A percentile compares a stretch with the other conserved stretches of the same genome.
phyloP scores from a whole-genome alignment of 1,139 yeast species.

The Spathaspora sp. region DNA sequence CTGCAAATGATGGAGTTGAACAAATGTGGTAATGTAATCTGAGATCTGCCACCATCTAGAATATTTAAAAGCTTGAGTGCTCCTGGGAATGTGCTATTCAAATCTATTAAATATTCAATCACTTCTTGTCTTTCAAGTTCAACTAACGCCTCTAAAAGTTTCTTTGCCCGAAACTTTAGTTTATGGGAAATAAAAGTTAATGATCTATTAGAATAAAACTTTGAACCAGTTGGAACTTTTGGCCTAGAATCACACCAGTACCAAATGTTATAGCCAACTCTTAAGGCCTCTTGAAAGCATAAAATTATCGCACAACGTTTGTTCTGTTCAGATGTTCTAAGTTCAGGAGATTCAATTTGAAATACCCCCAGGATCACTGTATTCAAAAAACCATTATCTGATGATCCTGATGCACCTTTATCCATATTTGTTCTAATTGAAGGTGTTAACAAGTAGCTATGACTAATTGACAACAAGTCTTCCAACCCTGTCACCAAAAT shows the following conservation, averaged over 20 bases:
- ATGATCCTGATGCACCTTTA: background rate
- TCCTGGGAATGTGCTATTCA: conserved; percentile 21
- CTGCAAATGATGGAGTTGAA: conserved; percentile 51
- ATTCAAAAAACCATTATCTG: conserved; percentile 60
- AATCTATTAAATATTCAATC: conserved; percentile 58
- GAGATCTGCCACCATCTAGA: conserved; percentile 83
- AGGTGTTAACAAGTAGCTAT: conserved; percentile 49
- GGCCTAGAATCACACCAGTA: conserved; percentile 62
- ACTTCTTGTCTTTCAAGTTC: conserved; percentile 72
- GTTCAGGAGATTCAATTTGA: conserved; percentile 69
- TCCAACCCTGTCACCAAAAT: conserved; percentile 66
- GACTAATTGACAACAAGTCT: conserved; percentile 60
- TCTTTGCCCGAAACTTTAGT: conserved; percentile 70
- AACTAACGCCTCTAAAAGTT: conserved; percentile 66
- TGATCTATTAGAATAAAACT: conserved; percentile 33
- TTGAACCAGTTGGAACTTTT: conserved; percentile 9
- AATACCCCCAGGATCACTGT: conserved; percentile 86
- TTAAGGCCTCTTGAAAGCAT: conserved; percentile 63
- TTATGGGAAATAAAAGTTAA: conserved; percentile 63
- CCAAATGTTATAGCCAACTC: conserved; percentile 66
- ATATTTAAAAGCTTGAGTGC: conserved; percentile 61
- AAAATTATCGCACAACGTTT: conserved; percentile 56
- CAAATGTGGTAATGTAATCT: conserved; percentile 67
- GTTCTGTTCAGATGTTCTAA: conserved; percentile 53
- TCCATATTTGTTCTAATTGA: conserved; percentile 19